phyloP scores from a whole-genome alignment of 2,329 filamentous ascomycete species.

The Neonectria magnoliae region DNA sequence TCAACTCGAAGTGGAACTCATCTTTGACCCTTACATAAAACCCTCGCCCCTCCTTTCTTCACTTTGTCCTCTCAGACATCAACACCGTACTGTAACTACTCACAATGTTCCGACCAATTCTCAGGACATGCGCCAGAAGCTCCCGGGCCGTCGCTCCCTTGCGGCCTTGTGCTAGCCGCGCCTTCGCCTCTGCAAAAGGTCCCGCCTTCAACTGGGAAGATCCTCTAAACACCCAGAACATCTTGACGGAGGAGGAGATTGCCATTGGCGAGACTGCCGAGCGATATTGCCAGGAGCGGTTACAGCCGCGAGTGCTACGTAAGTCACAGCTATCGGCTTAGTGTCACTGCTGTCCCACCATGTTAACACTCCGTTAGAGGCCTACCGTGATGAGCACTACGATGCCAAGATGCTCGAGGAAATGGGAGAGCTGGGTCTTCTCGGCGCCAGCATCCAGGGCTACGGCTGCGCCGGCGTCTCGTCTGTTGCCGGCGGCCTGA shows the following conservation, averaged over 20 bases:
- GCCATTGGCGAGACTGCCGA: conserved; percentile 92
- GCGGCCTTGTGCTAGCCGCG: conserved; percentile 43
- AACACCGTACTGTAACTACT: neutral
- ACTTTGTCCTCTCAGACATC: neutral
- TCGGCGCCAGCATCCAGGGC: conserved; percentile 86
- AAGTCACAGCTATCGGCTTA: conserved; percentile 36
- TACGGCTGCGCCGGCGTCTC: conserved; percentile 90
- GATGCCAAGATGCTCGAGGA: conserved; percentile 86
- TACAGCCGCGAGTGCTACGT: conserved; percentile 89
- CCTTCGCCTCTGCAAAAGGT: conserved; percentile 49
- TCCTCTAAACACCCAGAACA: conserved; percentile 76
- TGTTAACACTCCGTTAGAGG: conserved; percentile 63
- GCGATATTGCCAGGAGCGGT: conserved; percentile 90
- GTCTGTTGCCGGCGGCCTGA: conserved; percentile 87
- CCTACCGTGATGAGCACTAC: conserved; percentile 86
- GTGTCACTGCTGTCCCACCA: conserved; percentile 11
- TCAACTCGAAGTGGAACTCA: conserved; percentile 13
- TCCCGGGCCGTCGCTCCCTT: conserved; percentile 37
- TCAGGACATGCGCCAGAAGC: conserved; percentile 43
- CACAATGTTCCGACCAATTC: conserved; percentile 46
- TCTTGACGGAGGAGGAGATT: conserved; percentile 89
- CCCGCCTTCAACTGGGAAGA: conserved; percentile 88
- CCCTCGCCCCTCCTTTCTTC: neutral
- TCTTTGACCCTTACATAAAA: conserved; percentile 10
- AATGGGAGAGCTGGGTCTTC: conserved; percentile 91